Base-by-base conservation (phyloP, 2,329 filamentous ascomycete species). In the Pseudocercospora eumusae region DNA sequence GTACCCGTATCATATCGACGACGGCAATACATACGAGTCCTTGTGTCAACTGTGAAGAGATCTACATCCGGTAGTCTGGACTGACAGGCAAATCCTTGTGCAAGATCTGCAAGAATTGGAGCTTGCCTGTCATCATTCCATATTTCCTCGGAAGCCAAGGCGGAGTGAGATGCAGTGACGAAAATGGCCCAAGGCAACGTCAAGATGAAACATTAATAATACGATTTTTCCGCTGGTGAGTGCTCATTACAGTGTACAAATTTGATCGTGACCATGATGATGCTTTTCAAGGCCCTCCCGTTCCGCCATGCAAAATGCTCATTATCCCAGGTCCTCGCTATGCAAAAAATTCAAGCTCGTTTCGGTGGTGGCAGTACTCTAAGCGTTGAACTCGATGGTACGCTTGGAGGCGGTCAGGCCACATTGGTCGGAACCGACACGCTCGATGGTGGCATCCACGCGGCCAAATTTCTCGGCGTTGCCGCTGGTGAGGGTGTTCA, bases 401-500 rank as follows among this genome's bases (percentile, higher is more conserved):
- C 69, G 64, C 68, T 71, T 71, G 3, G 62, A 63, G 6, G 67
- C 62, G 23, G 64, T 64, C 59, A 74, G 61, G 21, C 69, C 71
- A 63, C 77, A 80, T 54, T 75, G 74, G 66, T 70, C 75, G 58
- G 68, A 65, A 18, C 66, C 71, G 15, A 79, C 77, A 64, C 78
- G 73, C 3, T 68, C 70, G 23, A 76, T 75, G 33, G 68, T 66
- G 3, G 77, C 78, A 50, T 80, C 76, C 8, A 83, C 75, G 27
- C 79, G 75, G 18, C 70, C 70, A 3, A 70, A 28, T 33, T 64
- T 53, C 7, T 66, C 74, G 21, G 82, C 82, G 66, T 79, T 75
- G 25, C 73, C 73, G 58, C 77, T 76, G 10, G 83, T 85, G 64
- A 84, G 73, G 0, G 64, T 67, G 68, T 84, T 75, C 79, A 84